Percentiles rank a stretch among this genome's conserved stretches.
phyloP scores from a whole-genome alignment of 2,329 filamentous ascomycete species.

The Fusarium vanettenii region DNA sequence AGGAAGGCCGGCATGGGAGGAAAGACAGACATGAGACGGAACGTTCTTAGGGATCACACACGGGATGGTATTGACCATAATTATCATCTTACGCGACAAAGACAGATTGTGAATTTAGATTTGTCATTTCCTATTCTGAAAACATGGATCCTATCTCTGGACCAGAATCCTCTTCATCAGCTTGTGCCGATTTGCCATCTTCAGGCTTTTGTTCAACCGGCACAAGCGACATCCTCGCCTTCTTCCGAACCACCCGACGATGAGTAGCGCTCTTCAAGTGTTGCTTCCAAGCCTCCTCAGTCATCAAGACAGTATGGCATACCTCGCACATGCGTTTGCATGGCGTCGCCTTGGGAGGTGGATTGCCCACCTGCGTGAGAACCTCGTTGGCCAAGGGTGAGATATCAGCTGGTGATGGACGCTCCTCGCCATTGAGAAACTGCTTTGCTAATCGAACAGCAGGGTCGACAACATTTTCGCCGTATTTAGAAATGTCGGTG shows the following conservation, averaged over 20 bases:
- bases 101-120: neutral
- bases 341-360: conserved; percentile 64
- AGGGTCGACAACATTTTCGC: conserved; percentile 70
- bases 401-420: conserved; percentile 63
- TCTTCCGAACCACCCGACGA: conserved; percentile 48
- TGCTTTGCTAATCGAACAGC: conserved; percentile 70
- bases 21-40: neutral
- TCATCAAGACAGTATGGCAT: conserved; percentile 74
- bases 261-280: conserved; percentile 54
- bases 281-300: conserved; percentile 60
- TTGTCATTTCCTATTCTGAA: conserved; percentile 29
- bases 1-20: neutral
- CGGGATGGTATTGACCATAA: neutral
- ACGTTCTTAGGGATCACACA: neutral
- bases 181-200: conserved; percentile 7
- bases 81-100: neutral
- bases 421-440: conserved; percentile 70
- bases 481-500: conserved; percentile 73
- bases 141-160: conserved; percentile 47
- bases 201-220: conserved; percentile 38
- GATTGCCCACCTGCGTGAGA: conserved; percentile 61
- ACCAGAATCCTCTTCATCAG: conserved; percentile 34
- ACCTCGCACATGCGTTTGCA: conserved; percentile 75
- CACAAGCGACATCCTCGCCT: conserved; percentile 53
- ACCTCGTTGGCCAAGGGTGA: conserved; percentile 63